A percentile compares a stretch with the other conserved stretches of the same genome.
phyloP scores from a whole-genome alignment of 2,329 filamentous ascomycete species.

The Sporothrix mexicana region DNA sequence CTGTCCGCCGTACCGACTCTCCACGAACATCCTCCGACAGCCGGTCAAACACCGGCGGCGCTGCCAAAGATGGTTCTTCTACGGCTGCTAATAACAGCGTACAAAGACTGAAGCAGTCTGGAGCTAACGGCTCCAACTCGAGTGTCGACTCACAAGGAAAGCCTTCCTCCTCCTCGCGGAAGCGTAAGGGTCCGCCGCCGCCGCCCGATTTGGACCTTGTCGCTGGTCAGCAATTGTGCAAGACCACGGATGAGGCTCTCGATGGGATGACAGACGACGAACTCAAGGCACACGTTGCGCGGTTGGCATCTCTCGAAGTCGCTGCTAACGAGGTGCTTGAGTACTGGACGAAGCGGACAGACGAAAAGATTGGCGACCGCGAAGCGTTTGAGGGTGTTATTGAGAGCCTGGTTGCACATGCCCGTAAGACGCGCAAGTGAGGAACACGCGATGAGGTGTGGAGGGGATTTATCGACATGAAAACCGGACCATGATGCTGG shows the following conservation, averaged over 20 bases:
- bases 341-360: conserved; percentile 85
- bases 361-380: conserved; percentile 86
- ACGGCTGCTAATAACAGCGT: conserved; percentile 38
- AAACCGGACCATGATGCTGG: background rate
- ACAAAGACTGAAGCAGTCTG: conserved; percentile 48
- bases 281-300: conserved; percentile 71
- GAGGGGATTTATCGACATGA: background rate
- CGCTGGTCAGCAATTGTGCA: conserved; percentile 76
- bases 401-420: conserved; percentile 93
- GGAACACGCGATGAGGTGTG: background rate
- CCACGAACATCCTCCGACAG: conserved; percentile 62
- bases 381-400: conserved; percentile 96
- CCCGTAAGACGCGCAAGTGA: conserved; percentile 79
- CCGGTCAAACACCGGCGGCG: conserved; percentile 49
- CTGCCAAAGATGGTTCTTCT: background rate
- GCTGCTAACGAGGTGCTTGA: conserved; percentile 78
- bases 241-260: conserved; percentile 83
- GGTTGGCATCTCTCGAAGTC: conserved; percentile 71
- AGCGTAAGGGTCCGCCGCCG: conserved; percentile 65
- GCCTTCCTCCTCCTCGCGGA: conserved; percentile 48
- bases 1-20: conserved; percentile 52
- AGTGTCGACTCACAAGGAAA: conserved; percentile 66
- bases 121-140: conserved; percentile 61
- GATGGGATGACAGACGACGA: conserved; percentile 79
- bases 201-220: conserved; percentile 80